A percentile compares a stretch with the other conserved stretches of the same genome.
Conservation (phyloP, 164 flowering plant genomes). For the Tinospora cordifolia region DNA sequence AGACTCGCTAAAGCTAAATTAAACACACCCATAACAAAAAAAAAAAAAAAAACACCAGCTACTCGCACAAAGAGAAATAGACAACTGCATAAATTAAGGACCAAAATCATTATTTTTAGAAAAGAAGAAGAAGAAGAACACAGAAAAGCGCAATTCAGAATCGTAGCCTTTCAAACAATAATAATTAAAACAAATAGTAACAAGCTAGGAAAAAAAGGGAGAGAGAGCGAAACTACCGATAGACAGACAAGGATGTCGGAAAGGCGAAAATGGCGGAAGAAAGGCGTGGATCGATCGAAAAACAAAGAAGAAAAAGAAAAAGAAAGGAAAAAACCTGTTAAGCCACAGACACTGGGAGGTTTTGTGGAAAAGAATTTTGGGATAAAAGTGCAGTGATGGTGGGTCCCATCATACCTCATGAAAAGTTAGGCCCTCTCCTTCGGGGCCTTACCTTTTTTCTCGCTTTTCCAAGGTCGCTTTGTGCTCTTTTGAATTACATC, state of each 20-base stretch:
- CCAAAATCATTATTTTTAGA: too few relatives aligned
- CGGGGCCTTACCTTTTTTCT: constrained; percentile 1
- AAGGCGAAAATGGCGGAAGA: not conserved
- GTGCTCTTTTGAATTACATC: not conserved
- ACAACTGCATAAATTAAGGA: too few relatives aligned
- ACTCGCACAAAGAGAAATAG: not conserved
- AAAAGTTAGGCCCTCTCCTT: constrained; percentile 1
- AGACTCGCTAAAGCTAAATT: too few relatives aligned
- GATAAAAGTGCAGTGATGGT: constrained; percentile 5
- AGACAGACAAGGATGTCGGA: not conserved
- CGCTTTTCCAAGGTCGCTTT: not conserved
- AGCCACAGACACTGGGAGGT: not conserved
- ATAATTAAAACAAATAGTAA: not conserved
- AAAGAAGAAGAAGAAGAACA: not conserved
- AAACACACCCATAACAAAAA: too few relatives aligned
- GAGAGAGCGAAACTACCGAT: constrained; percentile 11
- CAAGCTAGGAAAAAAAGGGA: not conserved
- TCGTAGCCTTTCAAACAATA: not conserved
- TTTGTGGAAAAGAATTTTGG: not conserved
- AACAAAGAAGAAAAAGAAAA: too few relatives aligned
- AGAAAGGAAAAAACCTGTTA: too few relatives aligned
- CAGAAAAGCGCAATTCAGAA: not conserved
- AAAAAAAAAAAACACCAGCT: not conserved
- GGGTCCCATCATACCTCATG: not conserved
- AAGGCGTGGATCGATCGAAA: not conserved